Evolutionary conservation across 75 land plant species (phyloP).

Genomic region (Pseudotsuga menziesii): DNA sequence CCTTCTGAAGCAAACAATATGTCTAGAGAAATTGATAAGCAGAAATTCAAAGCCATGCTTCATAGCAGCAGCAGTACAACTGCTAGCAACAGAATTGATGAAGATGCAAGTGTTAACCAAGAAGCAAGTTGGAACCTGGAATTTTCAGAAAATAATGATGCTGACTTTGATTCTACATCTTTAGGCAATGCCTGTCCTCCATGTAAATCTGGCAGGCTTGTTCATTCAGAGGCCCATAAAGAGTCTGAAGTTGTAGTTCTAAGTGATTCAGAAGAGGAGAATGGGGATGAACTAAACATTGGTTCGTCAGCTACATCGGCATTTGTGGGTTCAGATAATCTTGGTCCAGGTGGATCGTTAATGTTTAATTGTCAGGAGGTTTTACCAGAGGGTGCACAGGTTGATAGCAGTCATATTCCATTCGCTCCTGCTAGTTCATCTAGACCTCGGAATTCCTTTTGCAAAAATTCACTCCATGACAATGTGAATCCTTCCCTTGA

Average conservation of each 20-base stretch:
- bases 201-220: constrained; percentile 14
- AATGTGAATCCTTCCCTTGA: constrained; percentile 26
- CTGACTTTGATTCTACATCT: constrained; percentile 43
- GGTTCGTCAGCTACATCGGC: constrained; percentile 34
- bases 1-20: constrained; percentile 3
- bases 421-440: constrained; percentile 22
- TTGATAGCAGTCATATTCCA: constrained; percentile 16
- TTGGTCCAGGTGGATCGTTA: constrained; percentile 11
- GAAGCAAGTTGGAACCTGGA: constrained; percentile 65
- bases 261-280: constrained; percentile 93
- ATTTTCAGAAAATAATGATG: constrained; percentile 44
- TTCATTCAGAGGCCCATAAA: constrained; percentile 17
- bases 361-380: constrained; percentile 13
- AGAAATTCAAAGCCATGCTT: not conserved
- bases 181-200: constrained; percentile 28
- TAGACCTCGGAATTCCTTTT: constrained; percentile 24
- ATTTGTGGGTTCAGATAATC: constrained; percentile 15
- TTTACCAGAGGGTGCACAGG: constrained; percentile 14
- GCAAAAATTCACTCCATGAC: constrained; percentile 22
- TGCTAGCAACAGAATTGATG: constrained; percentile 74
- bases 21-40: not conserved
- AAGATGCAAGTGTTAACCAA: constrained; percentile 87
- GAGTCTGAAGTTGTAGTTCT: constrained; percentile 74
- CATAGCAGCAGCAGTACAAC: constrained; percentile 44
- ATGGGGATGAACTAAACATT: constrained; percentile 12